phyloP scores from a whole-genome alignment of 106 monocot species.

The Chionographis japonica region DNA sequence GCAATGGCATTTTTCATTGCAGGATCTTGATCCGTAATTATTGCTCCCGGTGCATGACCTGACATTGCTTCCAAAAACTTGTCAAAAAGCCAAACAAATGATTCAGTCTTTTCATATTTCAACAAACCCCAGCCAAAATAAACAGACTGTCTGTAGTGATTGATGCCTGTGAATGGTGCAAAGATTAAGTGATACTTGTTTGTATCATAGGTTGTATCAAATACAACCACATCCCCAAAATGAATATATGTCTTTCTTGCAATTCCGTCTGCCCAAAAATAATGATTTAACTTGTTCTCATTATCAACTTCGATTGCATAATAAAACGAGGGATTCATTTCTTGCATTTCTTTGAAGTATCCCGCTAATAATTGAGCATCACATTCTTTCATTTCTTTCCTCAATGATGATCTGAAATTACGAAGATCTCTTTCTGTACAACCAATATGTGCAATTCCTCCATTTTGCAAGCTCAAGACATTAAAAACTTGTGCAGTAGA shows the following conservation, averaged over 20 bases:
- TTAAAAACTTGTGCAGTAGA: too few species aligned
- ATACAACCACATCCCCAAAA: slow-evolving; percentile 16
- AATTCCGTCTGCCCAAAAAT: slow-evolving; percentile 8
- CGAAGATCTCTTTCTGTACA: too few species aligned
- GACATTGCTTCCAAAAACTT: slow-evolving; percentile 6
- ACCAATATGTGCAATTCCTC: too few species aligned
- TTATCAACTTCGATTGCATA: slow-evolving; percentile 1
- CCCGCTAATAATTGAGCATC: slow-evolving; percentile 6
- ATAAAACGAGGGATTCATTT: not conserved
- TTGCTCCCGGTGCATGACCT: not conserved
- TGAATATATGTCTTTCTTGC: not conserved
- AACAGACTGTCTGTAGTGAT: not conserved
- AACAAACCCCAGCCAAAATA: slow-evolving; percentile 11
- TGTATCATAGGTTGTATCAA: slow-evolving; percentile 2
- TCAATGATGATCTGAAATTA: too few species aligned
- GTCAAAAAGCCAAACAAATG: slow-evolving; percentile 3
- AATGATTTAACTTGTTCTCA: not conserved
- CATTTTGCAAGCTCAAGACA: too few species aligned
- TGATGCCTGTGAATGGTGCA: slow-evolving; percentile 8
- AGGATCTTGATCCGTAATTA: slow-evolving; percentile 4
- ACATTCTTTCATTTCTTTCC: too few species aligned
- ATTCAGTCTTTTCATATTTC: not conserved
- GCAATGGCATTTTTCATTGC: slow-evolving; percentile 11
- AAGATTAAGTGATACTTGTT: slow-evolving; percentile 12
- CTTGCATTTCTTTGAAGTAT: not conserved